Conservation (phyloP, 2,329 filamentous ascomycete species). For the Rugonectria rugulosa region DNA sequence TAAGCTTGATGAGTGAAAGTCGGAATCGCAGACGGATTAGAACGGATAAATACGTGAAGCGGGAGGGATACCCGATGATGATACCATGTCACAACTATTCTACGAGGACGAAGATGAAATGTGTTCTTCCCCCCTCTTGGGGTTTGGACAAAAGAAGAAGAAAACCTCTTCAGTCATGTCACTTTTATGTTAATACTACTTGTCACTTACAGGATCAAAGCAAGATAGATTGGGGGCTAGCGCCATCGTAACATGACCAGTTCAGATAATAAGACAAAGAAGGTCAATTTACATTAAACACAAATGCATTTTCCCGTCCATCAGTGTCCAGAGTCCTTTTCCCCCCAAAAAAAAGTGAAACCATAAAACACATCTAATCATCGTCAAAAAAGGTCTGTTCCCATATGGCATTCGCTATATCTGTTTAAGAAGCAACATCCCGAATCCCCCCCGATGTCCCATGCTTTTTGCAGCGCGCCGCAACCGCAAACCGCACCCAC, state of each 20-base stretch:
- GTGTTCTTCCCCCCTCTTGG: no score
- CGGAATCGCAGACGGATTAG: background rate
- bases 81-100: conserved; percentile 6
- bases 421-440: conserved; percentile 18
- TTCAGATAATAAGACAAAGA: background rate
- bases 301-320: background rate
- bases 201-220: background rate
- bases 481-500: no score
- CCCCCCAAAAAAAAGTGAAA: no score
- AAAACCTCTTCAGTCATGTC: no score
- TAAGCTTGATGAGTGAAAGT: conserved; percentile 20
- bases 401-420: conserved; percentile 19
- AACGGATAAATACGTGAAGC: background rate
- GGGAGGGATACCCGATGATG: conserved; percentile 3
- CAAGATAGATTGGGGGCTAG: conserved; percentile 14
- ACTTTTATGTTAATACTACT: no score
- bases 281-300: background rate
- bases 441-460: conserved; percentile 18
- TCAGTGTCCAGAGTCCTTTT: conserved; percentile 2
- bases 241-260: background rate
- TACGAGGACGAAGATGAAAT: conserved; percentile 9
- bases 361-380: background rate
- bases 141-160: no score
- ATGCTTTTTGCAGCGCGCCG: conserved; percentile 22
- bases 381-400: conserved; percentile 14